Percentiles rank a stretch among this genome's conserved stretches.
Evolutionary conservation across 2,329 filamentous ascomycete species (phyloP).

Genomic region (Chaetomiaceae sp.): DNA sequence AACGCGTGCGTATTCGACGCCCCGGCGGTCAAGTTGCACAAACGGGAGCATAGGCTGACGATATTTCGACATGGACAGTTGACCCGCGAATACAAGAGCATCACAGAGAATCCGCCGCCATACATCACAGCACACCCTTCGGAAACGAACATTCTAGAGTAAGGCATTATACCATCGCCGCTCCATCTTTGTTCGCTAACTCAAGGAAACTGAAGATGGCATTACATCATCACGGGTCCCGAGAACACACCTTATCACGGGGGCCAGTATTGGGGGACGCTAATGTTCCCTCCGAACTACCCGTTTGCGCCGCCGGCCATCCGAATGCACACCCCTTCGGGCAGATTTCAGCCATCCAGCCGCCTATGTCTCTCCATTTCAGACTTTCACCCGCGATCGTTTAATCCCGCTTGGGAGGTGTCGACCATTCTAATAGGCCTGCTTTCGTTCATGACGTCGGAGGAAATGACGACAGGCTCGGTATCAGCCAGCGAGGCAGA

Average conservation of each 20-base stretch:
- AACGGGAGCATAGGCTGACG: not conserved
- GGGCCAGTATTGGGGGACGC: conserved; percentile 96
- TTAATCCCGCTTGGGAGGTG: conserved; percentile 98
- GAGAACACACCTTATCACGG: conserved; percentile 90
- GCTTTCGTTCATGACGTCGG: conserved; percentile 95
- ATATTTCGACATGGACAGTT: conserved; percentile 36
- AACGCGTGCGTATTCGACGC: conserved; percentile 24
- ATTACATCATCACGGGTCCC: conserved; percentile 92
- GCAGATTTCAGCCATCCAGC: conserved; percentile 89
- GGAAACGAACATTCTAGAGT: conserved; percentile 88
- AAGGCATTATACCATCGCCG: conserved; percentile 30
- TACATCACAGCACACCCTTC: conserved; percentile 88
- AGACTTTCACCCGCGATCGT: conserved; percentile 96
- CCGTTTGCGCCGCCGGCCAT: conserved; percentile 96
- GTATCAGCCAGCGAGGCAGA: conserved; percentile 73
- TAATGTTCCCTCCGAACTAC: conserved; percentile 94
- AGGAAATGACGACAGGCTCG: conserved; percentile 96
- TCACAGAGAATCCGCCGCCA: conserved; percentile 72
- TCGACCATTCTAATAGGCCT: conserved; percentile 93
- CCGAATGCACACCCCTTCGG: conserved; percentile 96
- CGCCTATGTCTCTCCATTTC: conserved; percentile 92
- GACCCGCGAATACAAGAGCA: conserved; percentile 59
- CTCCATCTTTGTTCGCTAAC: not conserved
- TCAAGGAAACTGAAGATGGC: conserved; percentile 57
- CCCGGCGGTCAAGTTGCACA: too few species aligned